Percentiles rank a stretch among this genome's conserved stretches.
These are phyloP conservation scores for Pestalotiopsis fici DNA, from an alignment of 2,329 filamentous ascomycete genomes.

Conservation along the genomic window DNA sequence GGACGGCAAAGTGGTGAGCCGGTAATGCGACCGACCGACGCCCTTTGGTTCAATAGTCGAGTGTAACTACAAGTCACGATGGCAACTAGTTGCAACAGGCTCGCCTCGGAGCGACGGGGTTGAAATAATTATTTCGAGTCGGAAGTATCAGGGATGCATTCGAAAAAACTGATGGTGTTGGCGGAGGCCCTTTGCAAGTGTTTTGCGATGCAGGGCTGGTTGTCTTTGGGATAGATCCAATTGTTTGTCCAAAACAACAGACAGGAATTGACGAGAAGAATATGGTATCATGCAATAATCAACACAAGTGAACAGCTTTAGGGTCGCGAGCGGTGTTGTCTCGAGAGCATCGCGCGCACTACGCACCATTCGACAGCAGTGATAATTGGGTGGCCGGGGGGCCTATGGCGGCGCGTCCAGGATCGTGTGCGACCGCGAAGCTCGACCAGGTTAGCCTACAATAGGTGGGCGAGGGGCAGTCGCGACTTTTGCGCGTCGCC, in stretches of 20 bases:
- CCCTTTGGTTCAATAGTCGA: neutral
- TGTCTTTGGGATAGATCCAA: neutral
- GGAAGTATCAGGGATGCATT: neutral
- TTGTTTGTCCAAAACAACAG: neutral
- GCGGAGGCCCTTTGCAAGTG: neutral
- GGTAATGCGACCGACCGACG: neutral
- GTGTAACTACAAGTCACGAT: neutral
- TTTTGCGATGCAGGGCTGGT: neutral
- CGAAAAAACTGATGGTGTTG: neutral
- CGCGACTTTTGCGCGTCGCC: constrained; percentile 7
- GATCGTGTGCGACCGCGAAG: constrained; percentile 7
- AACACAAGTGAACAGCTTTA: neutral
- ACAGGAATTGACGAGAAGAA: neutral
- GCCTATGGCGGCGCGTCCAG: neutral
- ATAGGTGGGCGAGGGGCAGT: constrained; percentile 7
- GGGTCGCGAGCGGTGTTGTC: neutral
- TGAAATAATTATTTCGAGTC: neutral
- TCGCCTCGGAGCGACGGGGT: neutral
- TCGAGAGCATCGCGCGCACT: neutral
- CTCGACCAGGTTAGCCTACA: neutral
- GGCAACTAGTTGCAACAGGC: neutral
- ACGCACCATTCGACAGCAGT: neutral
- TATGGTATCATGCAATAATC: neutral
- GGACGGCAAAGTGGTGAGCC: neutral
- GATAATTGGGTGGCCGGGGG: neutral